Conservation (phyloP, 768 basidiomycete genomes). For the Mycena vulgaris region DNA sequence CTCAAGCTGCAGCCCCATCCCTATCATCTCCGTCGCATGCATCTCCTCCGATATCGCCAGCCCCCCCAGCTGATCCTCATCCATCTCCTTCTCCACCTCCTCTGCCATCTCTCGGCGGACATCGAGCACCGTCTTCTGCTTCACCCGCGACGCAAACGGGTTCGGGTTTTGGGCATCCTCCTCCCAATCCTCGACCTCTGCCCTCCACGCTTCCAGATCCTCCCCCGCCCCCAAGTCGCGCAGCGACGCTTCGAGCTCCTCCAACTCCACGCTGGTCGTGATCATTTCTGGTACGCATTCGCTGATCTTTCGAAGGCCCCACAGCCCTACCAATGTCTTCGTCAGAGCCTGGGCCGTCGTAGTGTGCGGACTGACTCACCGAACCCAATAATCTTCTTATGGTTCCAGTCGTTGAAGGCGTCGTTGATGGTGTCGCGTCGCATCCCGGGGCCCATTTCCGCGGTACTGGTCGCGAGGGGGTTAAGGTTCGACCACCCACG, state of each 20-base stretch:
- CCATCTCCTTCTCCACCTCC: too few species aligned
- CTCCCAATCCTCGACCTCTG: conserved; percentile 14
- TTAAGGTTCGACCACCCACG: conserved; percentile 48
- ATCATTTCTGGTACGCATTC: too few species aligned
- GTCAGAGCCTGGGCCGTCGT: neutral
- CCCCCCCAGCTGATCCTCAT: too few species aligned
- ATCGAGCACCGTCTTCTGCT: conserved; percentile 20
- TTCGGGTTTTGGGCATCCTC: conserved; percentile 11
- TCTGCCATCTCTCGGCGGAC: conserved; percentile 33
- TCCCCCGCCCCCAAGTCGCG: neutral
- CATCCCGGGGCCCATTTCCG: conserved; percentile 51
- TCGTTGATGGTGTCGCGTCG: conserved; percentile 49
- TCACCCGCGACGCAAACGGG: conserved; percentile 23
- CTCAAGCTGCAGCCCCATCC: too few species aligned
- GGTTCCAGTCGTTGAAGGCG: conserved; percentile 35
- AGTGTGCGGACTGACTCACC: too few species aligned
- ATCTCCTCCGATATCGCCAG: too few species aligned
- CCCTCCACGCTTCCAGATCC: neutral
- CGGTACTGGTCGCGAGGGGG: conserved; percentile 40
- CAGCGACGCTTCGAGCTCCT: conserved; percentile 7
- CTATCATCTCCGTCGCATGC: too few species aligned
- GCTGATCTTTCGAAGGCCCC: neutral
- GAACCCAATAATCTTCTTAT: too few species aligned
- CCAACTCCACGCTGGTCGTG: neutral
- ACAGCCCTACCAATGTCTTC: neutral